Evolutionary conservation across 495 filamentous ascomycete genomes (phyloP), one percentile per base, ranked within the genome.

Genomic region (Aspergillus wentii): DNA sequence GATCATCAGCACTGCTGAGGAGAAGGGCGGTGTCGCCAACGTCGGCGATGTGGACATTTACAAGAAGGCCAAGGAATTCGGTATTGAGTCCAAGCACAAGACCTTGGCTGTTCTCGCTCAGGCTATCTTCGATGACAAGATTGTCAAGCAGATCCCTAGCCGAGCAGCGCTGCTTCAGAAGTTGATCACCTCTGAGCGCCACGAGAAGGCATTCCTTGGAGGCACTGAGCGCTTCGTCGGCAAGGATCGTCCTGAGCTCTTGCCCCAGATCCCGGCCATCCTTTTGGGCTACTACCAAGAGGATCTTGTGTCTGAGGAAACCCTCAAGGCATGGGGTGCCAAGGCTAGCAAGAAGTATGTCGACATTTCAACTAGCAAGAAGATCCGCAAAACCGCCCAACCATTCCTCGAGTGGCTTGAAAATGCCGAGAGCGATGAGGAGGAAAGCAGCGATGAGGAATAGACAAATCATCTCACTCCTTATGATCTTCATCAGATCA

Each of bases 291-390:
- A 86, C 69, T 97, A 95, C 61, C 74, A 95, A 66, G 70, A 88
- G 42, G 91, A 97, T 40, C 74, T 98, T 33, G 64, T 94, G 45
- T 77, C 75, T 23, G 92, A 98, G 69, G 88, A 91, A 33, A 78
- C 87, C 18, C 75, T 94, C 59, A 88, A 83, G 66, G 82, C 82
- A 38, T 98, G 92, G 92, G 88, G 89, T 40, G 71, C 76, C 49
- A 94, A 91, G 75, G 88, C 90, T 21, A 94, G 88, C 78, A 95
- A 94, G 79, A 94, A 94, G 64, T 96, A 95, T 57, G 88, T 95
- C 56, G 92, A 97, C 50, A 56, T 91, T 23, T 47, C 79, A 29
- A 91, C 79, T 41, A 95, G 88, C 70, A 91, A 88, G 75, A 95
- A 95, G 74, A 86, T 97, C 51, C 86, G 88, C 74, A 92, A 94